Percentiles rank a stretch among this genome's conserved stretches.
Evolutionary conservation across 257 asterid species (phyloP).

Genomic region (Paraleonurus japonicus): DNA sequence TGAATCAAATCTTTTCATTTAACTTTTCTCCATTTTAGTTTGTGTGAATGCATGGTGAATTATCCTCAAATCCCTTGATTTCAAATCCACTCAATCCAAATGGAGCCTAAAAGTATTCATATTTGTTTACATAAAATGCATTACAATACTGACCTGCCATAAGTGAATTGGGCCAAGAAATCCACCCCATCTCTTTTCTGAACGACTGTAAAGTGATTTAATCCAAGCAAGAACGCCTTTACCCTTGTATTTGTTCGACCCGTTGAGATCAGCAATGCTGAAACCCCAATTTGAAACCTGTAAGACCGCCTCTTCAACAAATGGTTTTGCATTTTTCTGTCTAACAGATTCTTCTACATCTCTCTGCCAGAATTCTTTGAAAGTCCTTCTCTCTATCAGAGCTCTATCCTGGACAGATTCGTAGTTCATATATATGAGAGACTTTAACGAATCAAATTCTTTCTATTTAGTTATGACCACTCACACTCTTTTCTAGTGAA

Average conservation of each 20-base stretch:
- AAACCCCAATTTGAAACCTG: constrained; percentile 95
- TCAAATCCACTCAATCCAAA: no score
- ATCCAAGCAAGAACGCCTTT: constrained; percentile 67
- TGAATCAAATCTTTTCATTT: no score
- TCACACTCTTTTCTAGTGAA: constrained; percentile 69
- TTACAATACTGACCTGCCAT: constrained; percentile 79
- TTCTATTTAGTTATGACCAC: constrained; percentile 26
- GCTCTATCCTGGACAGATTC: constrained; percentile 64
- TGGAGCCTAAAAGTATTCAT: background rate
- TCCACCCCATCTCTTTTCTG: constrained; percentile 56
- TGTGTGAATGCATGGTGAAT: no score
- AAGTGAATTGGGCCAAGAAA: constrained; percentile 86
- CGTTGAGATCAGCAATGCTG: constrained; percentile 71
- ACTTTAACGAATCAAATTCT: background rate
- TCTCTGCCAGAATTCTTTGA: constrained; percentile 78
- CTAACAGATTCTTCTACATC: constrained; percentile 90
- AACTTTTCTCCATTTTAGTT: no score
- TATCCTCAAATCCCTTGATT: no score
- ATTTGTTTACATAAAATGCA: background rate
- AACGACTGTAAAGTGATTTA: constrained; percentile 56
- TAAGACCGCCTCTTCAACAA: constrained; percentile 80
- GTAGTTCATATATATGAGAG: constrained; percentile 23
- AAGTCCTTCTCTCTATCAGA: constrained; percentile 48
- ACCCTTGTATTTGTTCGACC: constrained; percentile 45
- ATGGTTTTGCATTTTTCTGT: constrained; percentile 65